Evolutionary conservation across 2,329 filamentous ascomycete species (phyloP), one percentile per base, ranked within the genome.

Genomic region (Diaporthe ampelina): DNA sequence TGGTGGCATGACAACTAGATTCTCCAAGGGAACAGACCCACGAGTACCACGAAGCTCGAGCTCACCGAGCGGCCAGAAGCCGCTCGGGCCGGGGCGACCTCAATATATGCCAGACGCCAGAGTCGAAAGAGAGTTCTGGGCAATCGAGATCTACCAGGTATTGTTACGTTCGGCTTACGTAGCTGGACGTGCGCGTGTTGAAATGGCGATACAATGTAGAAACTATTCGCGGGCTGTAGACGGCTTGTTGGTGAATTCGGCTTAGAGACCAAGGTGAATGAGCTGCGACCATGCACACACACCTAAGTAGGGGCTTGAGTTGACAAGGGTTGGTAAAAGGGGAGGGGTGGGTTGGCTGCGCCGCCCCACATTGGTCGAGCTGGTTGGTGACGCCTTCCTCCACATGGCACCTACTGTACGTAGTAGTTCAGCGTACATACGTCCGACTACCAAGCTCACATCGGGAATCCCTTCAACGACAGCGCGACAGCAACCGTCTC

Each of bases 381-480:
- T 54, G 63, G 63, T 52, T 67, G 45, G 63, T 67, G 63, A 67
- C 63, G 45, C 45, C 63, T 67, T 54, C 63, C 63, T 67, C 63
- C 63, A 67, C 63, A 67, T 67, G 45, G 45, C 63, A 67, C 45
- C 45, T 67, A 24, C 40, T 19, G 45, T 32, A 35, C 26, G 63
- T 40, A 52, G 61, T 52, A 52, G 45, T 50, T 35, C 45, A 40
- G n/a, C 45, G 19, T 24, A 17, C 21, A 19, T 52, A 29, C 61
- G 45, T 37, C 26, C 63, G 40, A 29, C 32, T 35, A 48, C 26
- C 50, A 11, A 35, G 40, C 29, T 35, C 43, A 24, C 43, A 32
- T 50, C 43, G 3, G 29, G 8, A 37, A 19, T 32, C 61, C 43
- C 13, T 67, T 32, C 29, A 67, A 67, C 45, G 15, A 52, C 45